Conservation (phyloP, 2,329 filamentous ascomycete species). For the Diaporthe citriasiana region DNA sequence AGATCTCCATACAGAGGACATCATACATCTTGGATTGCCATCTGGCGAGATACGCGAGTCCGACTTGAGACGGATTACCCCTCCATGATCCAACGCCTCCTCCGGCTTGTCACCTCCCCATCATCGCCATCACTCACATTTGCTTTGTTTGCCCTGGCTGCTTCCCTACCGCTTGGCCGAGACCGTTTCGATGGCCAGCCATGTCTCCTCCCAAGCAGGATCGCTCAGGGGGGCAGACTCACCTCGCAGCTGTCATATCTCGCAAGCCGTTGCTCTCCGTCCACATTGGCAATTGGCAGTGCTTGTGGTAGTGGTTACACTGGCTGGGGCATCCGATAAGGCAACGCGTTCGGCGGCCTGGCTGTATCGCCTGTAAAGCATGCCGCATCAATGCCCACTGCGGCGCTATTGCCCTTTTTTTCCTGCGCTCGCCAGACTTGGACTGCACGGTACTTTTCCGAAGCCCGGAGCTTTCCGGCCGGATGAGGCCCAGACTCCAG, state of each 20-base stretch:
- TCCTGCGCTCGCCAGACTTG: constrained; percentile 15
- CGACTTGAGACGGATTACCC: constrained; percentile 14
- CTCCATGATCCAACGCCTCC: constrained; percentile 4
- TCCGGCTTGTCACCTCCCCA: constrained; percentile 1
- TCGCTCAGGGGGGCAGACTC: constrained; percentile 10
- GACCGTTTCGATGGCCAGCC: neutral
- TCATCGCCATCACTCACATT: neutral
- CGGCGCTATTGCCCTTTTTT: constrained; percentile 9
- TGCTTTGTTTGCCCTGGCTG: constrained; percentile 5
- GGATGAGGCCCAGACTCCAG: constrained; percentile 10
- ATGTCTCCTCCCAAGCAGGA: neutral
- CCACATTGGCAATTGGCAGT: constrained; percentile 11
- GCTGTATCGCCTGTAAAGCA: neutral
- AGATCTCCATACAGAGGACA: constrained; percentile 29
- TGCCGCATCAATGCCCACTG: constrained; percentile 10
- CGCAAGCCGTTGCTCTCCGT: constrained; percentile 29
- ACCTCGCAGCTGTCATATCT: constrained; percentile 32
- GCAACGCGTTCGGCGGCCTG: constrained; percentile 6
- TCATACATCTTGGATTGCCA: constrained; percentile 34
- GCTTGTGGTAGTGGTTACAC: constrained; percentile 22
- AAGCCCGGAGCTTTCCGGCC: constrained; percentile 23
- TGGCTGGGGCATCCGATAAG: constrained; percentile 13
- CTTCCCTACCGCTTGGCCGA: neutral
- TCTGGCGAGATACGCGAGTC: constrained; percentile 34
- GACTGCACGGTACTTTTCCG: constrained; percentile 31